These are phyloP conservation scores for Oryza coarctata DNA, from an alignment of 176 grass and related monocot species.

Conservation along the genomic window DNA sequence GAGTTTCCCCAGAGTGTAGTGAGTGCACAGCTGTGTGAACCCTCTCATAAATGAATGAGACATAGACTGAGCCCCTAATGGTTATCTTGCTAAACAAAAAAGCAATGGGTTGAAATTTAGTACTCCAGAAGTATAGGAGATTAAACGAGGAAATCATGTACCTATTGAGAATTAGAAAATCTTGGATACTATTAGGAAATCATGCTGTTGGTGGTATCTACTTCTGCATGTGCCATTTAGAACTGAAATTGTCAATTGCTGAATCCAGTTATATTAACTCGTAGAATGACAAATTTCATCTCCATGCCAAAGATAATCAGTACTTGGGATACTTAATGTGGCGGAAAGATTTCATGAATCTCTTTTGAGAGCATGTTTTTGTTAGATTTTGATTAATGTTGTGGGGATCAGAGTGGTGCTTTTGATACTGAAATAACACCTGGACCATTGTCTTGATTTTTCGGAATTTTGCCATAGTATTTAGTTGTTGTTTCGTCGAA, in stretches of 20 bases:
- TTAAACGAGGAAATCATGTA: background rate
- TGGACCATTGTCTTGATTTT: background rate
- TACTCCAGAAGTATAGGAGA: background rate
- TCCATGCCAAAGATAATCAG: background rate
- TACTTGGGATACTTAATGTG: background rate
- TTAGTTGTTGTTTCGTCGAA: background rate
- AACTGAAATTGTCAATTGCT: slow-evolving; percentile 19
- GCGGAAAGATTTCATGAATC: background rate
- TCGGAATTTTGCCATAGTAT: background rate
- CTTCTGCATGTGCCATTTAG: background rate
- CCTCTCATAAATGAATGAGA: background rate
- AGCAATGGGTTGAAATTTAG: background rate
- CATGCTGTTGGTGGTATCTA: background rate
- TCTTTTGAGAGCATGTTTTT: background rate
- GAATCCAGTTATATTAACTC: background rate
- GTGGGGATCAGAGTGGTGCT: background rate
- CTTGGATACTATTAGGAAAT: background rate
- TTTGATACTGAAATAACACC: background rate
- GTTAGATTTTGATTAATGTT: background rate
- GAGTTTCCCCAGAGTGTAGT: background rate
- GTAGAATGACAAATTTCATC: background rate
- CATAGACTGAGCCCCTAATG: background rate
- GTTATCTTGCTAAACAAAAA: too few species aligned
- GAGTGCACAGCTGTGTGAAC: background rate
- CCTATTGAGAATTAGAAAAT: background rate